Base-by-base conservation (phyloP, 2,329 filamentous ascomycete genomes). In the Microdochium paspali region DNA sequence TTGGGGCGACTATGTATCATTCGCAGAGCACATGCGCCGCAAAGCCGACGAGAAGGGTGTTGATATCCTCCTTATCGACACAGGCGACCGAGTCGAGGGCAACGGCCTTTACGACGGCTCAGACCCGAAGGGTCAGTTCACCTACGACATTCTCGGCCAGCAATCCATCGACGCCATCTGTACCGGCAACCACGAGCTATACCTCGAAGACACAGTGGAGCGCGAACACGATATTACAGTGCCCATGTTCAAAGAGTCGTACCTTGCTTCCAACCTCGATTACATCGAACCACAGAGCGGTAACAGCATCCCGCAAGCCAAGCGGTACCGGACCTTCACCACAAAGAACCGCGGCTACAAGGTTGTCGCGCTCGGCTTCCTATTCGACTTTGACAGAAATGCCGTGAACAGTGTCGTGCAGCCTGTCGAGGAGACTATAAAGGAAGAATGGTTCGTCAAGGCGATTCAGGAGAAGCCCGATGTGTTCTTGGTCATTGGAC, bases 1-100 rank as follows among this genome's bases (percentile, higher is more conserved):
- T 66, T 97, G 93, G 90, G 93, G 93, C 49, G 93, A 98, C 68
- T 98, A 97, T 66, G 78, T 97, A 58, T 96, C 91, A 6, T 96
- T 98, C 61, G 81, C 90, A 28, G 74, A 84, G 30, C 89, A 91
- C 61, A 80, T 98, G 74, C 85, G 80, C 48, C 76, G 81, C 54
- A 83, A 80, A 60, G 89, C 90, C 47, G 87, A 96, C 59, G 77
- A 81, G 1, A 75, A 84, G 46, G 90, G 89, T 42, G 80, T 79
- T 24, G 93, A 98, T 62, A 71, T 98, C 15, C 71, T 98, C n/a
- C 72, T 98, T n/a, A 73, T 98, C 53, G 93, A 98, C 63, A 96
- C 90, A 1, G 93, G 93, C 50, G 93, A 97, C 61, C 80, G 91
- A 6, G 80, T 96, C 56, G 93, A 97, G 65, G 90, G 91, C 30